Evolutionary conservation across 441 rosid genomes (phyloP).

Genomic region (Macaranga tanarius): DNA sequence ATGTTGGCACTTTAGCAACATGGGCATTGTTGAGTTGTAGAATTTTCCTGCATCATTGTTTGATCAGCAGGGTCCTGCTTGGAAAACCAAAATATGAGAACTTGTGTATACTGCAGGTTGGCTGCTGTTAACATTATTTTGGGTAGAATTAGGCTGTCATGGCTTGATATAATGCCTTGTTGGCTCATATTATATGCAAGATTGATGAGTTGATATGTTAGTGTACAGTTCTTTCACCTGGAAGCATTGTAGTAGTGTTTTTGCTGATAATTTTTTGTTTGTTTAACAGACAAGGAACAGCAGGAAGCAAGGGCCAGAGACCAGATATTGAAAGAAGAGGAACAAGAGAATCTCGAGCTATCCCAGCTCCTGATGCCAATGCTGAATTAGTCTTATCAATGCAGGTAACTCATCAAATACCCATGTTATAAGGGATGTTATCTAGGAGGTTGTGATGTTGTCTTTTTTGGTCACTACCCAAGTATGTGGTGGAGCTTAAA

Average conservation of each 20-base stretch:
- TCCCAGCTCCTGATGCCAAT: slow-evolving; percentile 99
- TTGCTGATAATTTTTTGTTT: slow-evolving; percentile 19
- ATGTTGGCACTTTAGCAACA: not conserved
- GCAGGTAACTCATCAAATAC: slow-evolving; percentile 47
- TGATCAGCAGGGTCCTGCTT: not conserved
- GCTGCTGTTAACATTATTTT: not conserved
- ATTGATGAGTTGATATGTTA: slow-evolving; percentile 13
- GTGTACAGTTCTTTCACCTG: not conserved
- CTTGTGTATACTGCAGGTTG: not conserved
- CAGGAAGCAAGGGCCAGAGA: slow-evolving; percentile 66
- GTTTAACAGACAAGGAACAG: slow-evolving; percentile 51
- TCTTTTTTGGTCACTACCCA: not conserved
- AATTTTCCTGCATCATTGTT: not conserved
- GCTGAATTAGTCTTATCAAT: slow-evolving; percentile 83
- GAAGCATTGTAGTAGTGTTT: not conserved
- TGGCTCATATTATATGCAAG: not conserved
- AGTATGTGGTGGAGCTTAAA: not conserved
- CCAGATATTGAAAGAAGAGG: slow-evolving; percentile 68
- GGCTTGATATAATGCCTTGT: not conserved
- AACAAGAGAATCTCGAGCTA: slow-evolving; percentile 76
- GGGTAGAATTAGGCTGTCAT: not conserved
- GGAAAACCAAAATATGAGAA: not conserved
- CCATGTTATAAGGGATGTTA: not conserved
- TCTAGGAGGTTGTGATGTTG: not conserved
- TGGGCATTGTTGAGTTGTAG: slow-evolving; percentile 1